Conservation (phyloP, 306 rosid genomes). For the Castanospermum australe region DNA sequence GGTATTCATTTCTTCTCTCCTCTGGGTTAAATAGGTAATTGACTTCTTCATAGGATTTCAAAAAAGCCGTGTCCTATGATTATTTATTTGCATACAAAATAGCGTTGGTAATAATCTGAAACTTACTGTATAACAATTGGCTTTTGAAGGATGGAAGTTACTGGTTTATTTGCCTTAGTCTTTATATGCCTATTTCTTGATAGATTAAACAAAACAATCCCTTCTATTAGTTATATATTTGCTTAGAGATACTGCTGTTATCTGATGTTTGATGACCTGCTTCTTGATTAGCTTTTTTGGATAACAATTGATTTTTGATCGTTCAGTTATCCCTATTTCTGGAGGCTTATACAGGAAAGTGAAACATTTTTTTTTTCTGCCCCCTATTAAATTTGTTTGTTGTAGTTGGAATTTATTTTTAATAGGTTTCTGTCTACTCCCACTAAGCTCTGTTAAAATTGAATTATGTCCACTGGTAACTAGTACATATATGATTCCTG, state of each 20-base stretch:
- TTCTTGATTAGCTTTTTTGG: not conserved
- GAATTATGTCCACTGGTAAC: not conserved
- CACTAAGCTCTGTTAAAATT: not conserved
- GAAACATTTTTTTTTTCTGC: not conserved
- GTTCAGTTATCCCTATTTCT: not conserved
- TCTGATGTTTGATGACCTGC: not conserved
- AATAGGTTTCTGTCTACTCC: not conserved
- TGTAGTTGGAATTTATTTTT: not conserved
- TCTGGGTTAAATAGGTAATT: not conserved
- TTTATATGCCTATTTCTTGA: not conserved
- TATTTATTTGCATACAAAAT: not conserved
- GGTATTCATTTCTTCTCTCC: conserved; percentile 44
- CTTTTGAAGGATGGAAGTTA: conserved; percentile 15
- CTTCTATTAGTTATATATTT: conserved; percentile 12
- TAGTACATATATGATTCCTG: not conserved
- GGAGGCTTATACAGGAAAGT: not conserved
- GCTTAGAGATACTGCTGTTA: too few relatives aligned
- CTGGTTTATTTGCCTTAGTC: not conserved
- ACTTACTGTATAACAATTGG: not conserved
- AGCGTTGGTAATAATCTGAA: not conserved
- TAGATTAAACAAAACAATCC: not conserved
- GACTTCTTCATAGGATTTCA: conserved; percentile 19
- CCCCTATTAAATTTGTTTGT: not conserved
- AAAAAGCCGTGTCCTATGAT: not conserved
- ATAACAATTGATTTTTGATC: not conserved